These are phyloP conservation scores for Fusarium circinatum DNA, from an alignment of 2,329 filamentous ascomycete genomes.

Conservation along the genomic window DNA sequence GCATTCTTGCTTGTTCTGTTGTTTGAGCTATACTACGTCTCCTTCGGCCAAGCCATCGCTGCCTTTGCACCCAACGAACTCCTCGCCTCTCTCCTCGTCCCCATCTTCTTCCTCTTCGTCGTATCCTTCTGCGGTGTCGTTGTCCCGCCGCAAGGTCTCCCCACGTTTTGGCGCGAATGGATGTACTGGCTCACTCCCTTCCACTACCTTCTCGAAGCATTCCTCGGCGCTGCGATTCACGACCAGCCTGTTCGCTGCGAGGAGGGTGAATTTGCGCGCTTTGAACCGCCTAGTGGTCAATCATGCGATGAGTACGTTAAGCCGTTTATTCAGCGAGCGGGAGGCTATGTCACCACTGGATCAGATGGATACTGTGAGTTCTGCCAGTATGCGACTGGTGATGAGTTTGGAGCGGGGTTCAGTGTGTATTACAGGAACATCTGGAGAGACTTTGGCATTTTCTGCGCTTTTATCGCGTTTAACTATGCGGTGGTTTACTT, in stretches of 20 bases:
- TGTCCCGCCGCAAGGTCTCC: conserved; percentile 68
- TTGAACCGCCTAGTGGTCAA: conserved; percentile 66
- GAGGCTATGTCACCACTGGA: conserved; percentile 70
- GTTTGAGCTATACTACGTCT: conserved; percentile 73
- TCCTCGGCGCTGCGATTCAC: conserved; percentile 66
- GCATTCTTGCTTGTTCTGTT: conserved; percentile 72
- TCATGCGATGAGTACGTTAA: conserved; percentile 70
- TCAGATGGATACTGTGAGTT: conserved; percentile 68
- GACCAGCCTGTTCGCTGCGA: conserved; percentile 66
- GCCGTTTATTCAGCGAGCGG: conserved; percentile 61
- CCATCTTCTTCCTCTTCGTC: conserved; percentile 76
- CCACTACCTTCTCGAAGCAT: conserved; percentile 71
- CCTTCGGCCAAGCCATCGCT: conserved; percentile 75
- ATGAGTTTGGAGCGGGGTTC: conserved; percentile 68
- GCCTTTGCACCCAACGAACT: conserved; percentile 73
- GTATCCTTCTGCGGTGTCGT: conserved; percentile 77
- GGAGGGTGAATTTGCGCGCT: conserved; percentile 67
- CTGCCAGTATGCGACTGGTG: conserved; percentile 70
- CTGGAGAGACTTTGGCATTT: conserved; percentile 74
- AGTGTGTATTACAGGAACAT: conserved; percentile 69
- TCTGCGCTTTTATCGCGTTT: conserved; percentile 71
- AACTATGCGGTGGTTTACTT: conserved; percentile 62
- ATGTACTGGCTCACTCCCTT: conserved; percentile 77
- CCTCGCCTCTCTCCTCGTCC: conserved; percentile 72
- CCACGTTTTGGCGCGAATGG: conserved; percentile 71